Evolutionary conservation across 306 rosid species (phyloP).

Genomic region (Lotus japonicus): DNA sequence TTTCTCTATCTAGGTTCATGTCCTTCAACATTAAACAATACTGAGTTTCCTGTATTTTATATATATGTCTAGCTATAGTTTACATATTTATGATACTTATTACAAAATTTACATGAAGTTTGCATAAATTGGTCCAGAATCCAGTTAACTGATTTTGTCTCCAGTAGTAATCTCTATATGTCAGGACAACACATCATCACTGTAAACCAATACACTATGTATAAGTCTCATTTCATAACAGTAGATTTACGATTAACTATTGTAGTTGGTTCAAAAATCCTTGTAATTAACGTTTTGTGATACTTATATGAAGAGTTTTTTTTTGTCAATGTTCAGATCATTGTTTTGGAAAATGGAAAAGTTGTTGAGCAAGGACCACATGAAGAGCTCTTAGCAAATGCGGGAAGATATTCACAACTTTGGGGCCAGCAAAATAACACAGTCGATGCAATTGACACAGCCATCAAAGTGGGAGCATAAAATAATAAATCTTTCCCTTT

Average conservation of each 20-base stretch:
- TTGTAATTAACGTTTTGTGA: not conserved
- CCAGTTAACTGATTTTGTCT: not conserved
- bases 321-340: slow-evolving; percentile 43
- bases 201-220: not conserved
- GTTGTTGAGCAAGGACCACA: slow-evolving; percentile 94
- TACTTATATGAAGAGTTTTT: not conserved
- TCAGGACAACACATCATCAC: not conserved
- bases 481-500: slow-evolving; percentile 1
- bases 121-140: not conserved
- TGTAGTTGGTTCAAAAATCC: not conserved
- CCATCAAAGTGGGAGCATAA: slow-evolving; percentile 42
- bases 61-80: too few relatives aligned
- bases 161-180: not conserved
- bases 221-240: not conserved
- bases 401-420: slow-evolving; percentile 94
- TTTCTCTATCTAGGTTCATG: slow-evolving; percentile 6
- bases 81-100: not conserved
- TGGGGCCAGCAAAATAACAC: slow-evolving; percentile 96
- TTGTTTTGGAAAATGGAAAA: slow-evolving; percentile 92
- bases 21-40: not conserved
- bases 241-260: not conserved
- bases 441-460: slow-evolving; percentile 61
- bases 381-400: slow-evolving; percentile 68
- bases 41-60: not conserved
- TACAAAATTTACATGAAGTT: not conserved